phyloP scores from a whole-genome alignment of 805 yeast genomes.

The Nematodospora valgi region DNA sequence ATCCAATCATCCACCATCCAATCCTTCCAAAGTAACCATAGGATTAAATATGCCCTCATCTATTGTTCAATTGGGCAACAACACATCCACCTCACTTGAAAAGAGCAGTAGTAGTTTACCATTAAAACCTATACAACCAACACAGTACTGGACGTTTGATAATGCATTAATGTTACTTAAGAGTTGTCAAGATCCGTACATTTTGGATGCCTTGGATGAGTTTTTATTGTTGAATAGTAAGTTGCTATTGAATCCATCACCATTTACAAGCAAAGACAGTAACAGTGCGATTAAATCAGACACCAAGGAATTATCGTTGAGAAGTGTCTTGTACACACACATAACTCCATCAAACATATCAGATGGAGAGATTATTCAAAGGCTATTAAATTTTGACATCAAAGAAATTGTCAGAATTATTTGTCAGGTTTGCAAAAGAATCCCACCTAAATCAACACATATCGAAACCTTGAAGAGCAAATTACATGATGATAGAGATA shows the following conservation, averaged over 20 bases:
- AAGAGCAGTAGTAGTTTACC: slow-evolving; percentile 9
- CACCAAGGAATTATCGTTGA: slow-evolving; percentile 32
- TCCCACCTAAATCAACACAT: slow-evolving; percentile 29
- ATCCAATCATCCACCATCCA: too few relatives aligned
- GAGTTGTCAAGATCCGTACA: slow-evolving; percentile 26
- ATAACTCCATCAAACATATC: slow-evolving; percentile 30
- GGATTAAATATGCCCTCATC: too few relatives aligned
- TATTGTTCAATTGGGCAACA: too few relatives aligned
- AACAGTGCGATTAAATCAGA: slow-evolving; percentile 3
- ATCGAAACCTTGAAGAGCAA: slow-evolving; percentile 23
- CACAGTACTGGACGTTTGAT: slow-evolving; percentile 38
- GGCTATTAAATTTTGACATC: slow-evolving; percentile 35
- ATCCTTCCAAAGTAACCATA: too few relatives aligned
- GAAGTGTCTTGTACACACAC: slow-evolving; percentile 37
- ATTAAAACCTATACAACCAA: slow-evolving; percentile 31
- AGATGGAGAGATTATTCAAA: slow-evolving; percentile 39
- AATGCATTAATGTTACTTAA: slow-evolving; percentile 33
- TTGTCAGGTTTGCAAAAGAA: slow-evolving; percentile 33
- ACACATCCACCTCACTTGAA: background rate
- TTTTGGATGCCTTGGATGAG: slow-evolving; percentile 37
- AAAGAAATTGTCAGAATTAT: slow-evolving; percentile 50
- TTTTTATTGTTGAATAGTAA: slow-evolving; percentile 30
- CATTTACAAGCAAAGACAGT: slow-evolving; percentile 17
- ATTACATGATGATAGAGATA: slow-evolving; percentile 35
- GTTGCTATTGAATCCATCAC: slow-evolving; percentile 28